Evolutionary conservation across 768 basidiomycete species (phyloP).

Genomic region (Kwoniella sp.): DNA sequence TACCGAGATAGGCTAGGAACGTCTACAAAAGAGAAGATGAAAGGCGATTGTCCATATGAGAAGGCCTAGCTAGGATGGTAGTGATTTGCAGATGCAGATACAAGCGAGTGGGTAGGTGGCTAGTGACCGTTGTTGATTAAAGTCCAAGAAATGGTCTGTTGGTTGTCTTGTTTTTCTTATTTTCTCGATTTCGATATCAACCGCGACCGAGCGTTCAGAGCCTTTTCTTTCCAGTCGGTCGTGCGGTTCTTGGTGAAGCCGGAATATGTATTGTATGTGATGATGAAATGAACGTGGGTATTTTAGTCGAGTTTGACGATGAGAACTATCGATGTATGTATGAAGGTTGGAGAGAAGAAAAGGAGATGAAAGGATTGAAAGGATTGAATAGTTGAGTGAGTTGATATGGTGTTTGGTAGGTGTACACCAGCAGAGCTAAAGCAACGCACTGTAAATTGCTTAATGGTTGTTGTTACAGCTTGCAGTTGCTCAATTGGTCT

Average conservation of each 20-base stretch:
- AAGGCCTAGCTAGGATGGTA: neutral
- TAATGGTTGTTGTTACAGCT: too few relatives aligned
- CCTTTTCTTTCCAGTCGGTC: neutral
- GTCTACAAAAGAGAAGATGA: neutral
- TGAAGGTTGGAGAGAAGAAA: neutral
- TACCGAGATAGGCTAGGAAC: neutral
- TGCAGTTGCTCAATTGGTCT: too few relatives aligned
- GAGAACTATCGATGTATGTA: neutral
- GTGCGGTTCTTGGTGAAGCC: too few relatives aligned
- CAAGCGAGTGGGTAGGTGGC: neutral
- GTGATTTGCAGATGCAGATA: too few relatives aligned
- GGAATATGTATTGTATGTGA: neutral
- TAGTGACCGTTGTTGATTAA: too few relatives aligned
- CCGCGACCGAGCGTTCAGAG: neutral
- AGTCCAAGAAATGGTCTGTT: neutral
- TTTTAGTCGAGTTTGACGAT: neutral
- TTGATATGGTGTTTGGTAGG: too few relatives aligned
- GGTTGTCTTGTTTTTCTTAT: neutral
- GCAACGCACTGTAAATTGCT: too few relatives aligned
- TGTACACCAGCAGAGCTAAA: too few relatives aligned
- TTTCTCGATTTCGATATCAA: constrained; percentile 1
- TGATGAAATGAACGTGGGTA: neutral
- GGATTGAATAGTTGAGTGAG: neutral
- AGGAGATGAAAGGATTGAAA: neutral
- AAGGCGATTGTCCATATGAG: constrained; percentile 2